Base-by-base conservation (phyloP, 2,329 filamentous ascomycete genomes). In the Colletotrichum spaethianum region DNA sequence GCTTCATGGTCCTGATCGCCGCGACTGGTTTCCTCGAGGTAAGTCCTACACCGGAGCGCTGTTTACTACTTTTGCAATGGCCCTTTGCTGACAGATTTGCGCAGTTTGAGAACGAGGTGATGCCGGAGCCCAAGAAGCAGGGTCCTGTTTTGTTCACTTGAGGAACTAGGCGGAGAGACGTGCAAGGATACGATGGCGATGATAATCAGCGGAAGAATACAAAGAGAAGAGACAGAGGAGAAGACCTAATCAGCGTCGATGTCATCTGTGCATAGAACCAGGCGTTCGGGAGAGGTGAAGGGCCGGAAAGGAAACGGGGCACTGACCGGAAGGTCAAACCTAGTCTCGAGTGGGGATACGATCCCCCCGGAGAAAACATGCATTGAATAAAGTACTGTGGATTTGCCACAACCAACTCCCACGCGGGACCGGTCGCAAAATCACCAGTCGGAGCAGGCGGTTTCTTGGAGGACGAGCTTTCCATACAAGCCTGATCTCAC, bases 1-100 rank as follows among this genome's bases (percentile, higher is more conserved):
- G 94, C 57, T 94, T 96, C 78, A 92, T 96, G 82, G 87, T 96
- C 66, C 86, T 98, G 74, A 93, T 98, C 78, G 88, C 92, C 38
- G 91, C 94, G 46, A 97, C 94, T 12, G 92, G 91, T 53, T 98
- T 97, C 81, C 84, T 98, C 65, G 93, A 98, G 87, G 95, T 97
- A 85, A 83, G 90, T 83, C 33, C 12, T 28, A 16, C 20, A 38
- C 38, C 18, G 20, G 31, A 18, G 38, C 4, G 2, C 16, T 18
- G 8, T 31, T 36, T 2, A 12, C 7, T 8, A n/a, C 9, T 16
- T 36, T 26, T 40, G 14, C 23, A 23, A 14, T 18, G 55, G 14
- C 8, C 36, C 2, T 55, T 38, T 55, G 59, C 67, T 72, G 33
- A 72, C 70, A 9, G 18, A 40, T 12, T 50, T 4, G n/a, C 23